Conservation (phyloP, 495 filamentous ascomycete genomes). For the Xylaria cubensis region DNA sequence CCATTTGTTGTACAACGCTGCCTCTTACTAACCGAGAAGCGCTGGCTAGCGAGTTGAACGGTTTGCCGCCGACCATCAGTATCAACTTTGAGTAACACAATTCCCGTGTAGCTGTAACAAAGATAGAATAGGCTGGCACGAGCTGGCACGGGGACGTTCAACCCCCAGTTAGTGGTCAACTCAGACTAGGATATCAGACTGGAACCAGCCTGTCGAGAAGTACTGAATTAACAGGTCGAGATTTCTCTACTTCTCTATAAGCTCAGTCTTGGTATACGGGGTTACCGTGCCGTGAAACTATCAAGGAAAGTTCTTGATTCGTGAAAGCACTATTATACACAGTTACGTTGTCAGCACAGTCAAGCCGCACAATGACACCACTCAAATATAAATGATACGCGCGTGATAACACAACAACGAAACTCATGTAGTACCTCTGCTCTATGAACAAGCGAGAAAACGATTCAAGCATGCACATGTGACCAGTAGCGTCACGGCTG, state of each 20-base stretch:
- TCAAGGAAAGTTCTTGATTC: not conserved
- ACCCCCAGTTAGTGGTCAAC: not conserved
- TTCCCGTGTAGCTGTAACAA: conserved; percentile 5
- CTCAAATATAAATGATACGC: not conserved
- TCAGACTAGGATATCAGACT: not conserved
- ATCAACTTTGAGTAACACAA: not conserved
- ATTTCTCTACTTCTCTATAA: not conserved
- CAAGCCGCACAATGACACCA: not conserved
- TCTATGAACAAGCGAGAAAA: not conserved
- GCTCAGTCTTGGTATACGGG: not conserved
- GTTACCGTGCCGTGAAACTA: not conserved
- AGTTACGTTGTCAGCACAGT: not conserved
- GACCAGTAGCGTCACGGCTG: not conserved
- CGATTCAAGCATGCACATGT: no score
- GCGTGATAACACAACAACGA: not conserved
- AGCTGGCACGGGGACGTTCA: not conserved
- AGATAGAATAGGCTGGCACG: not conserved
- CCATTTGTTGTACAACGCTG: not conserved
- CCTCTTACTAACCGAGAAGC: not conserved
- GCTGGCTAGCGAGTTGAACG: not conserved
- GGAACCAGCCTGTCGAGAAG: no score
- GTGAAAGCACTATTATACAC: not conserved
- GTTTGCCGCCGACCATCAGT: not conserved
- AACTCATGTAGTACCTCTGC: not conserved
- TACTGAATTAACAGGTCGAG: not conserved